Conservation (phyloP, 306 rosid genomes). For the Rosa multiflora region DNA sequence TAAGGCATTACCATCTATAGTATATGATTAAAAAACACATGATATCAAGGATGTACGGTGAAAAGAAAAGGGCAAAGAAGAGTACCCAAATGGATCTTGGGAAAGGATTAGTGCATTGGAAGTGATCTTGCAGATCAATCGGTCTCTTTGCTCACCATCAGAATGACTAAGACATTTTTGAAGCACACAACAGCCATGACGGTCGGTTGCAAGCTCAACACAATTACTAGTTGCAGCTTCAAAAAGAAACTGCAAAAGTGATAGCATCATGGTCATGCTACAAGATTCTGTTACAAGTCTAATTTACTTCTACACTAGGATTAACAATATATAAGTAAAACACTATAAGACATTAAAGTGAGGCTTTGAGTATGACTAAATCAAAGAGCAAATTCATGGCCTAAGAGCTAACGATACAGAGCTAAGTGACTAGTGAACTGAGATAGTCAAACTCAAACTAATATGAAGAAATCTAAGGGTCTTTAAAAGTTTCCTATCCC, state of each 20-base stretch:
- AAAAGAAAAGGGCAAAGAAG: slow-evolving; percentile 1
- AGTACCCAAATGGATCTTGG: slow-evolving; percentile 62
- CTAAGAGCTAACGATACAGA: not conserved
- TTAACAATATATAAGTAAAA: not conserved
- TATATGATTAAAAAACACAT: not conserved
- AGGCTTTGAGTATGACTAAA: not conserved
- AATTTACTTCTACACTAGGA: not conserved
- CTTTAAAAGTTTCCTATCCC: slow-evolving; percentile 1
- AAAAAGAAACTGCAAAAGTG: slow-evolving; percentile 46
- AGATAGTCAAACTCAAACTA: not conserved
- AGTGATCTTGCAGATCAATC: slow-evolving; percentile 41
- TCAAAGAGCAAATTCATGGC: not conserved
- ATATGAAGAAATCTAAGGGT: not conserved
- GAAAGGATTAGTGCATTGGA: slow-evolving; percentile 50
- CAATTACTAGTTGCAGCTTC: slow-evolving; percentile 50
- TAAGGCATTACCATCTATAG: not conserved
- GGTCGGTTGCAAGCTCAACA: slow-evolving; percentile 53
- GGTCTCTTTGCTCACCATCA: slow-evolving; percentile 33
- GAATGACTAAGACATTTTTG: slow-evolving; percentile 53
- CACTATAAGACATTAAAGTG: not conserved
- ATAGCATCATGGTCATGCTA: slow-evolving; percentile 4
- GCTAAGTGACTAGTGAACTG: not conserved
- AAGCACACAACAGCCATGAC: slow-evolving; percentile 66
- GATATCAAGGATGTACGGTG: not conserved
- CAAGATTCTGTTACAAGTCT: not conserved